phyloP scores from a whole-genome alignment of 2,329 filamentous ascomycete species.

The Sodiomyces alkalinus region DNA sequence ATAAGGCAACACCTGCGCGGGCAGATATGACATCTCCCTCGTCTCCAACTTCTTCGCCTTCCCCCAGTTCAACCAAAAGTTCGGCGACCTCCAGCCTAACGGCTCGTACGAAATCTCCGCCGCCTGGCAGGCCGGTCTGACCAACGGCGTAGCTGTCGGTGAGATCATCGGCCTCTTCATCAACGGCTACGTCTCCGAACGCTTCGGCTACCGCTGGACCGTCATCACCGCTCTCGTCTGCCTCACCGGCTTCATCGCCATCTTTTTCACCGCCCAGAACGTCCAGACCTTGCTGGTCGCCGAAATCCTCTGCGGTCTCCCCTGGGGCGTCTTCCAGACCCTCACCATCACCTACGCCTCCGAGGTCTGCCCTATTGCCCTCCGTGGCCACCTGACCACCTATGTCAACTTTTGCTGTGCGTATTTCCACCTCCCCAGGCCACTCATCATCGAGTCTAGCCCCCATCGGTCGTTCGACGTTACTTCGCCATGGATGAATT shows the following conservation, averaged over 20 bases:
- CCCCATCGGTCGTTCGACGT: too few species aligned
- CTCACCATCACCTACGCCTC: slow-evolving; percentile 51
- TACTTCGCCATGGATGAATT: too few species aligned
- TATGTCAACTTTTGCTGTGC: slow-evolving; percentile 55
- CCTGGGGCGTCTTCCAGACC: slow-evolving; percentile 44
- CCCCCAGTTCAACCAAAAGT: slow-evolving; percentile 41
- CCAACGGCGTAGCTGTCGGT: slow-evolving; percentile 43
- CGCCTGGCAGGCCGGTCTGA: slow-evolving; percentile 46
- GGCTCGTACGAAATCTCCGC: slow-evolving; percentile 41
- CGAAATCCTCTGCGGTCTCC: slow-evolving; percentile 48
- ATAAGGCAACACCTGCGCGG: too few species aligned
- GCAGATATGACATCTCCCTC: slow-evolving; percentile 63
- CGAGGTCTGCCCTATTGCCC: slow-evolving; percentile 57
- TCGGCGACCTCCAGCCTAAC: slow-evolving; percentile 29
- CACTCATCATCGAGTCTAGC: too few species aligned
- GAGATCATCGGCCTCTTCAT: slow-evolving; percentile 52
- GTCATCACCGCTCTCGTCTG: slow-evolving; percentile 41
- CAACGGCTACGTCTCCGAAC: slow-evolving; percentile 50
- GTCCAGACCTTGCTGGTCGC: slow-evolving; percentile 42
- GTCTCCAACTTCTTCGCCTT: slow-evolving; percentile 66
- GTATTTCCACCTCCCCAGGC: too few species aligned
- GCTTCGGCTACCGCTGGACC: slow-evolving; percentile 52
- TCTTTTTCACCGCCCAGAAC: slow-evolving; percentile 50
- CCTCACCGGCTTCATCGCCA: slow-evolving; percentile 41
- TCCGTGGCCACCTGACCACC: slow-evolving; percentile 57